These are phyloP conservation scores for Tulasnella sp. DNA, from an alignment of 768 basidiomycete genomes.

Conservation along the genomic window DNA sequence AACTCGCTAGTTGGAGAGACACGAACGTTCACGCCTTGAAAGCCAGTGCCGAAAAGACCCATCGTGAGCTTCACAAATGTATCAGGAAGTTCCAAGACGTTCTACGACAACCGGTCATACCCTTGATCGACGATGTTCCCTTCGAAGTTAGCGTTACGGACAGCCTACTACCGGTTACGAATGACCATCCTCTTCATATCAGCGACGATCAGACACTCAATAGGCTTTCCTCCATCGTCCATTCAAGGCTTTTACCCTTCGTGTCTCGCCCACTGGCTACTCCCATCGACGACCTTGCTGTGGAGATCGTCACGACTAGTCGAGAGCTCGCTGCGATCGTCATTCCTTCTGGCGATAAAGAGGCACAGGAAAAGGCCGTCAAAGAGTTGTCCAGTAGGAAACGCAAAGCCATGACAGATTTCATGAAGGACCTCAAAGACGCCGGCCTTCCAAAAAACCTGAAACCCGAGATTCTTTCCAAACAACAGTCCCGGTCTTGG, in stretches of 20 bases:
- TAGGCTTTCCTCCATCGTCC: background rate
- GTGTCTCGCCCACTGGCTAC: background rate
- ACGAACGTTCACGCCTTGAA: conserved; percentile 88
- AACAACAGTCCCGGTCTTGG: conserved; percentile 45
- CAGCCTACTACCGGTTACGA: background rate
- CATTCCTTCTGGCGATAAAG: conserved; percentile 29
- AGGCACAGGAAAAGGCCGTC: conserved; percentile 38
- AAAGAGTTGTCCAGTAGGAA: conserved; percentile 74
- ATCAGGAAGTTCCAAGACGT: conserved; percentile 86
- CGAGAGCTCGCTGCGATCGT: conserved; percentile 38
- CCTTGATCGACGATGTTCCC: conserved; percentile 24
- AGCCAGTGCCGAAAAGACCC: conserved; percentile 80
- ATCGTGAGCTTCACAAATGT: conserved; percentile 80
- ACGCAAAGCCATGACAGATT: conserved; percentile 79
- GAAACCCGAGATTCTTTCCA: conserved; percentile 53
- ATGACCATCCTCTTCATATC: background rate
- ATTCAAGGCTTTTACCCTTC: background rate
- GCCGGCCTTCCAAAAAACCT: conserved; percentile 61
- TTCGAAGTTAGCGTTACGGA: background rate
- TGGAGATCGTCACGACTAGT: conserved; percentile 50
- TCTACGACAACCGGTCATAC: conserved; percentile 52
- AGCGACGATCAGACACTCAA: background rate
- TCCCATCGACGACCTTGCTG: conserved; percentile 42
- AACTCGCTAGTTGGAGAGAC: conserved; percentile 97
- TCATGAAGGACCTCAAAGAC: conserved; percentile 76